These are phyloP conservation scores for Bocquillonia castaneifolia DNA, from an alignment of 441 rosid species.

Conservation along the genomic window DNA sequence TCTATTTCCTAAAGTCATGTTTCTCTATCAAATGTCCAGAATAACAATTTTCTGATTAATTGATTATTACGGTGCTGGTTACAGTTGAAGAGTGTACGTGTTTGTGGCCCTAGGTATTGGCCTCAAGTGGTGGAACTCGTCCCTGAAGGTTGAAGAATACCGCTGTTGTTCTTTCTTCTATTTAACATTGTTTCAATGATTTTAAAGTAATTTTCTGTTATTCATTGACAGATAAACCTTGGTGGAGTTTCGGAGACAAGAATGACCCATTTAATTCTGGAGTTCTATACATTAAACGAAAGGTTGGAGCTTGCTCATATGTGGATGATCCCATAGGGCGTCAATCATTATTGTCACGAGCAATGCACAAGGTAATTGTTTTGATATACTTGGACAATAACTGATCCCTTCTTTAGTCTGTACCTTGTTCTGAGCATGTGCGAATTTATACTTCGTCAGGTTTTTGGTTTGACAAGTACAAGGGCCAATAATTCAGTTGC, in stretches of 20 bases:
- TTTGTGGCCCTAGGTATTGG: conserved; percentile 99
- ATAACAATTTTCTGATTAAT: conserved; percentile 9
- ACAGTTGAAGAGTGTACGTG: conserved; percentile 76
- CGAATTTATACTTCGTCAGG: conserved; percentile 41
- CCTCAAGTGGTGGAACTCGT: conserved; percentile 81
- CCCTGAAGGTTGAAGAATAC: conserved; percentile 63
- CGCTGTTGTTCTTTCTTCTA: conserved; percentile 22
- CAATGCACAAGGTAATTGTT: conserved; percentile 86
- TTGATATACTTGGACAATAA: conserved; percentile 14
- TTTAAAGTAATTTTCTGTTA: conserved; percentile 19
- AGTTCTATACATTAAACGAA: conserved; percentile 80
- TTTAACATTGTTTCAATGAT: conserved; percentile 15
- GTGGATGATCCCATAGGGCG: conserved; percentile 95
- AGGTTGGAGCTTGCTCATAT: conserved; percentile 96
- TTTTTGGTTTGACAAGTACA: conserved; percentile 61
- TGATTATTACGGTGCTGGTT: conserved; percentile 24
- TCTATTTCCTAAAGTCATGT: not conserved
- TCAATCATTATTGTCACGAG: conserved; percentile 87
- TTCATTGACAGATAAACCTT: conserved; percentile 58
- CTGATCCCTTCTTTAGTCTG: conserved; percentile 6
- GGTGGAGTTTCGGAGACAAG: conserved; percentile 84
- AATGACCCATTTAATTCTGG: conserved; percentile 84
- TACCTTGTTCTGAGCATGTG: conserved; percentile 3
- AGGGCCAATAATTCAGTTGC: conserved; percentile 34
- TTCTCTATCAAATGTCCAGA: not conserved